Percentiles rank a stretch among this genome's conserved stretches.
Conservation (phyloP, 2,329 filamentous ascomycete genomes). For the Paraphoma sp. region DNA sequence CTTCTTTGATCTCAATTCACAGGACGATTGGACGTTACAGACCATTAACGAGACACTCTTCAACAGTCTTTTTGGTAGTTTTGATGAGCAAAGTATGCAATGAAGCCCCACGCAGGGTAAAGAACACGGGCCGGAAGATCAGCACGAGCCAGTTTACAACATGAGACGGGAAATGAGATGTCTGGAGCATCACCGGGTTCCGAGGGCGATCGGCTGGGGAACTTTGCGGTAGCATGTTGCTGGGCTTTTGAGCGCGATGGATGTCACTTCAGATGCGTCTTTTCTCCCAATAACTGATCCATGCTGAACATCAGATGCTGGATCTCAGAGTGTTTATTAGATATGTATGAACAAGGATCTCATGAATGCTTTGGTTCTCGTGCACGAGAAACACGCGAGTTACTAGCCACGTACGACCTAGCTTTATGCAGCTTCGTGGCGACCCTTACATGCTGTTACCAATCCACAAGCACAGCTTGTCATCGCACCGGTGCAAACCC, state of each 20-base stretch:
- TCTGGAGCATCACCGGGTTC: no score
- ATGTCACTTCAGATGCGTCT: no score
- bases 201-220: no score
- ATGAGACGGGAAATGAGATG: no score
- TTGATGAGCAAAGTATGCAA: not conserved
- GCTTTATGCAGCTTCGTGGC: not conserved
- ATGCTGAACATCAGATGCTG: no score
- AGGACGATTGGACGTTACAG: conserved; percentile 19
- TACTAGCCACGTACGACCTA: not conserved
- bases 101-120: no score
- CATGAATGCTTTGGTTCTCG: not conserved
- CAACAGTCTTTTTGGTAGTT: conserved; percentile 4
- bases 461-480: not conserved
- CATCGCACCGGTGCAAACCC: not conserved
- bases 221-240: no score
- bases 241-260: no score
- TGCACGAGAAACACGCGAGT: not conserved
- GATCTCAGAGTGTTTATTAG: not conserved
- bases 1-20: not conserved
- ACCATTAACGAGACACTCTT: conserved; percentile 18
- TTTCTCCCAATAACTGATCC: no score
- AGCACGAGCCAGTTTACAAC: no score
- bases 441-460: not conserved
- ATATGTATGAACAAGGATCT: not conserved
- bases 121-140: no score